phyloP scores from a whole-genome alignment of 2,329 filamentous ascomycete species.

The Verticillium dahliae region DNA sequence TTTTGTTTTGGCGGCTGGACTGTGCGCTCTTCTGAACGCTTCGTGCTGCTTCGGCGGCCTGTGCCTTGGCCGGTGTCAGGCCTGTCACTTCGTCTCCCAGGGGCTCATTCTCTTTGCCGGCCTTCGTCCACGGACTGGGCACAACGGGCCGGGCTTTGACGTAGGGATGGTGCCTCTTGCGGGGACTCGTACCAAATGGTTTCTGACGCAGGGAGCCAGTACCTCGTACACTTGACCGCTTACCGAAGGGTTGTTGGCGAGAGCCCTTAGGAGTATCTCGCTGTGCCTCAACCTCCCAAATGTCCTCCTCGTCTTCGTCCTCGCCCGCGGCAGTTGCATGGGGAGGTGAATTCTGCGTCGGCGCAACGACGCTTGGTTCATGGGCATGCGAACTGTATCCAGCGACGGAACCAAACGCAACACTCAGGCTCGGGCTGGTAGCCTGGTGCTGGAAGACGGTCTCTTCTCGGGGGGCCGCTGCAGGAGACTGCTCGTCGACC shows the following conservation, averaged over 20 bases:
- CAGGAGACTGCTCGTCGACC: not conserved
- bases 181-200: not conserved
- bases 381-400: not conserved
- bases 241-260: constrained; percentile 22
- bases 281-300: constrained; percentile 53
- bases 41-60: not conserved
- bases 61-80: not conserved
- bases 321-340: too few species aligned
- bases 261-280: constrained; percentile 30
- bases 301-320: constrained; percentile 32
- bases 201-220: not conserved
- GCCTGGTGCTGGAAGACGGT: not conserved
- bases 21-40: not conserved
- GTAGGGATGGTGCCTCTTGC: constrained; percentile 1
- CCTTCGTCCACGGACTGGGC: constrained; percentile 34
- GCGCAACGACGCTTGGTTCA: not conserved
- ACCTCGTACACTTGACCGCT: constrained; percentile 12
- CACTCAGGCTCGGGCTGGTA: not conserved
- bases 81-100: not conserved
- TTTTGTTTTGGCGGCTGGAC: constrained; percentile 23
- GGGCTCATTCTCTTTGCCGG: constrained; percentile 10
- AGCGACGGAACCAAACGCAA: not conserved
- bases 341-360: not conserved
- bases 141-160: constrained; percentile 12
- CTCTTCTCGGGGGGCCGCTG: not conserved